phyloP scores from a whole-genome alignment of 129 eudicot genomes.

The Helianthus tuberosus region DNA sequence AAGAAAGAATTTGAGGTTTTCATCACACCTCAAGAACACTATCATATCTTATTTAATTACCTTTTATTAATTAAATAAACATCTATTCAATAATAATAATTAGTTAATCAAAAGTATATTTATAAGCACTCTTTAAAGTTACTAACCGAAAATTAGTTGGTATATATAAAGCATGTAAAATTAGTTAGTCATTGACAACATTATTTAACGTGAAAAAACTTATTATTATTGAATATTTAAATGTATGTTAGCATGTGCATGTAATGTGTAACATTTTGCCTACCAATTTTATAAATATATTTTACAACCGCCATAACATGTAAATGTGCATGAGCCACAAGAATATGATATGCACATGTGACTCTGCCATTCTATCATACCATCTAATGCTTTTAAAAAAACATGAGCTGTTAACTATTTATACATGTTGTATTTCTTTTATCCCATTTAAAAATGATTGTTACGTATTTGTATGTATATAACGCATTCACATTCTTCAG shows the following conservation, averaged over 20 bases:
- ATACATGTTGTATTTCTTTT: constrained; percentile 14
- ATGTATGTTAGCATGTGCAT: constrained; percentile 22
- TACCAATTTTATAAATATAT: neutral
- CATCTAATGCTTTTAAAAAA: constrained; percentile 18
- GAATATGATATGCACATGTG: constrained; percentile 36
- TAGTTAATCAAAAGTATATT: neutral
- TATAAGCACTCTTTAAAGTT: neutral
- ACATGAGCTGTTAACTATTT: constrained; percentile 32
- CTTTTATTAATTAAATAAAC: neutral
- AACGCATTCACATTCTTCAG: neutral
- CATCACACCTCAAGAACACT: too few species aligned
- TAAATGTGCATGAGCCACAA: constrained; percentile 28
- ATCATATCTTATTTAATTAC: too few species aligned
- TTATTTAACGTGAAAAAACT: too few species aligned
- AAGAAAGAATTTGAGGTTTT: too few species aligned
- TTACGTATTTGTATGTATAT: neutral
- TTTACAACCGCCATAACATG: constrained; percentile 16
- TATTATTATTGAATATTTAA: neutral
- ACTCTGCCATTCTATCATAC: constrained; percentile 25
- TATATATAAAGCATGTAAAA: too few species aligned
- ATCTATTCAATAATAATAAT: neutral
- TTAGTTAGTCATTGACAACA: too few species aligned
- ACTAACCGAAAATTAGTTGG: too few species aligned
- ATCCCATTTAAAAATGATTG: neutral
- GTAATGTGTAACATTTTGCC: constrained; percentile 1